Percentiles rank a stretch among this genome's conserved stretches.
These are phyloP conservation scores for Oidium heveae DNA, from an alignment of 2,329 filamentous ascomycete species.

Conservation along the genomic window DNA sequence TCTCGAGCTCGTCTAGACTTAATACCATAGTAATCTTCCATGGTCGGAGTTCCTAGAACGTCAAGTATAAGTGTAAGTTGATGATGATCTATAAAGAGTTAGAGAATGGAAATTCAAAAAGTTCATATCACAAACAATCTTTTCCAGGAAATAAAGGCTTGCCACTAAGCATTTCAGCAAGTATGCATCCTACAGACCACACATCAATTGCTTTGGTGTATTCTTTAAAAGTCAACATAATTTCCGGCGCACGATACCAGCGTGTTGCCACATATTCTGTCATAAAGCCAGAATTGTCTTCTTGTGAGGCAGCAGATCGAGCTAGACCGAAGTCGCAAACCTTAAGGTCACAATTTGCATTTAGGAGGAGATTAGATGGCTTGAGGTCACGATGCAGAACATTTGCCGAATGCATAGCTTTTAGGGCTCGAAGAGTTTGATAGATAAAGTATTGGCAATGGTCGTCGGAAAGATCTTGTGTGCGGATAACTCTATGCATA, in stretches of 20 bases:
- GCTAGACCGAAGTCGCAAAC: constrained; percentile 97
- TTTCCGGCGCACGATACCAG: constrained; percentile 97
- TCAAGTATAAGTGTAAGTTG: constrained; percentile 93
- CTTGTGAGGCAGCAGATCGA: constrained; percentile 81
- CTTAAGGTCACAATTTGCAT: constrained; percentile 97
- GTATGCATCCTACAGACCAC: constrained; percentile 94
- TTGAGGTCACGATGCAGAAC: constrained; percentile 94
- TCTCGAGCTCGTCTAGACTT: constrained; percentile 92
- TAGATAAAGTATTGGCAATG: constrained; percentile 99
- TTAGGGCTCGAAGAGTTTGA: constrained; percentile 87
- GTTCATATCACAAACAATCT: constrained; percentile 44
- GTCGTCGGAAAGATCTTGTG: constrained; percentile 93
- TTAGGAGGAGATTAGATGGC: constrained; percentile 86
- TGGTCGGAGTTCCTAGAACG: constrained; percentile 89
- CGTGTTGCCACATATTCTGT: constrained; percentile 98
- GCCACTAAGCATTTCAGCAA: constrained; percentile 95
- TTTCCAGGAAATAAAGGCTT: constrained; percentile 97
- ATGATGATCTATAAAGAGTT: constrained; percentile 76
- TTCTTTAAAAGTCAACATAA: constrained; percentile 99
- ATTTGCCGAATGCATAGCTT: constrained; percentile 98
- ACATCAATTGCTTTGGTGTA: constrained; percentile 99
- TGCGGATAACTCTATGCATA: constrained; percentile 97
- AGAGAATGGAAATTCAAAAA: constrained; percentile 77
- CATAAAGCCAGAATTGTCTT: constrained; percentile 99
- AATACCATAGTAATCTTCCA: constrained; percentile 99